Percentiles rank a stretch among this genome's conserved stretches.
These are phyloP conservation scores for Suillus decipiens DNA, from an alignment of 768 basidiomycete genomes.

Conservation along the genomic window DNA sequence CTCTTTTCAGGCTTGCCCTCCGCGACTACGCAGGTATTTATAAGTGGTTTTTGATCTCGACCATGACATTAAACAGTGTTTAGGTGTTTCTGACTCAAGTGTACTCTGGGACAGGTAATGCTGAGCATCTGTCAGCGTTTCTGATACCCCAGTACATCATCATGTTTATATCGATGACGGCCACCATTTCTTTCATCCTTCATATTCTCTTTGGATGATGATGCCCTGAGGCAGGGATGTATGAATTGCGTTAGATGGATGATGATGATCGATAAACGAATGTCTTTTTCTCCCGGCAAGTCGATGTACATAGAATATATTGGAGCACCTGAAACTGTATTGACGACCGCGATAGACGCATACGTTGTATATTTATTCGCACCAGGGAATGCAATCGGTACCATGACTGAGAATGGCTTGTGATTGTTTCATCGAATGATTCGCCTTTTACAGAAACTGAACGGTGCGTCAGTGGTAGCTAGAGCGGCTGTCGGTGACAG, in stretches of 20 bases:
- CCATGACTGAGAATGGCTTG: background rate
- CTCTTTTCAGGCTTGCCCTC: slow-evolving; percentile 64
- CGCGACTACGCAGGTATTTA: slow-evolving; percentile 56
- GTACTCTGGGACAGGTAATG: slow-evolving; percentile 63
- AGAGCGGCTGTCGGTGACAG: background rate
- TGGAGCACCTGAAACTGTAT: background rate
- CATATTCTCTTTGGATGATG: slow-evolving; percentile 37
- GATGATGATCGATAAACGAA: background rate
- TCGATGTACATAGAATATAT: background rate
- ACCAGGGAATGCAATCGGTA: background rate
- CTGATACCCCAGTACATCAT: slow-evolving; percentile 58
- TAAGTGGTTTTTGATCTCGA: background rate
- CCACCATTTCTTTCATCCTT: slow-evolving; percentile 39
- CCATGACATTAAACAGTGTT: background rate
- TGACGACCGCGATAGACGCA: background rate
- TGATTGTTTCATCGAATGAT: background rate
- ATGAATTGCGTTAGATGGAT: background rate
- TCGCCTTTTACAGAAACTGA: background rate
- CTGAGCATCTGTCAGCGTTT: slow-evolving; percentile 62
- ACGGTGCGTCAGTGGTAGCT: background rate
- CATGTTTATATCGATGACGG: slow-evolving; percentile 40
- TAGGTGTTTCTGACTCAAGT: slow-evolving; percentile 67
- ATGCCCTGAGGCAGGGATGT: background rate
- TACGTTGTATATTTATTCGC: background rate
- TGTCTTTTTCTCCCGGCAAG: background rate